These are phyloP conservation scores for Yamadazyma jaroonii DNA, from an alignment of 1,139 yeast genomes.

Conservation along the genomic window DNA sequence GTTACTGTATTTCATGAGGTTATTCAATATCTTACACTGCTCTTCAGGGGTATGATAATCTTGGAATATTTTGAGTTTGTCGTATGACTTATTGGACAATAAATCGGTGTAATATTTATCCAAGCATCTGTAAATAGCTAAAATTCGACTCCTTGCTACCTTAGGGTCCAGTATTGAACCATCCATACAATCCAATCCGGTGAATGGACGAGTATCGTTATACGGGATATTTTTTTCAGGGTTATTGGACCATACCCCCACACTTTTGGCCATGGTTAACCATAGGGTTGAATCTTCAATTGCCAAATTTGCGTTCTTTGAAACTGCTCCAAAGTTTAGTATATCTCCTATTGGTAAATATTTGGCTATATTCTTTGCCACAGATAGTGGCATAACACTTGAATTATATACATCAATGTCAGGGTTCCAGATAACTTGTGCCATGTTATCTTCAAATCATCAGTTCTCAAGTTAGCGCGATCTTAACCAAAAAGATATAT, in stretches of 20 bases:
- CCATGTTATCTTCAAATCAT: conserved; percentile 22
- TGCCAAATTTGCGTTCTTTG: conserved; percentile 36
- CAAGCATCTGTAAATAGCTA: conserved; percentile 40
- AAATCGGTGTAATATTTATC: conserved; percentile 48
- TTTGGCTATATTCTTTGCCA: conserved; percentile 35
- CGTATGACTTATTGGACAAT: conserved; percentile 43
- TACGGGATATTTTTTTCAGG: conserved; percentile 1
- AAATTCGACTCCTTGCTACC: conserved; percentile 43
- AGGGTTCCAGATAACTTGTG: conserved; percentile 48
- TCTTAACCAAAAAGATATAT: not conserved
- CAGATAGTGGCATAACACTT: conserved; percentile 39
- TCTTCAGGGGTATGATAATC: conserved; percentile 47
- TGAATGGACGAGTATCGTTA: conserved; percentile 2
- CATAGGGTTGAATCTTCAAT: conserved; percentile 46
- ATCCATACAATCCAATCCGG: conserved; percentile 42
- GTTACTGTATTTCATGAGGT: conserved; percentile 37
- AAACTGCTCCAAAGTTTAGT: conserved; percentile 32
- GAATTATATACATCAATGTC: conserved; percentile 48
- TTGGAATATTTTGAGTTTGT: conserved; percentile 46
- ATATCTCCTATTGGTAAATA: conserved; percentile 38
- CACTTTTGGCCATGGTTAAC: conserved; percentile 44
- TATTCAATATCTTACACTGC: conserved; percentile 43
- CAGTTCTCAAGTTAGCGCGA: conserved; percentile 5
- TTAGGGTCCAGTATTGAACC: conserved; percentile 35
- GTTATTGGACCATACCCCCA: conserved; percentile 45